Evolutionary conservation across 2,329 filamentous ascomycete genomes (phyloP), one percentile per base, ranked within the genome.

Genomic region (Albifimbria verrucaria): DNA sequence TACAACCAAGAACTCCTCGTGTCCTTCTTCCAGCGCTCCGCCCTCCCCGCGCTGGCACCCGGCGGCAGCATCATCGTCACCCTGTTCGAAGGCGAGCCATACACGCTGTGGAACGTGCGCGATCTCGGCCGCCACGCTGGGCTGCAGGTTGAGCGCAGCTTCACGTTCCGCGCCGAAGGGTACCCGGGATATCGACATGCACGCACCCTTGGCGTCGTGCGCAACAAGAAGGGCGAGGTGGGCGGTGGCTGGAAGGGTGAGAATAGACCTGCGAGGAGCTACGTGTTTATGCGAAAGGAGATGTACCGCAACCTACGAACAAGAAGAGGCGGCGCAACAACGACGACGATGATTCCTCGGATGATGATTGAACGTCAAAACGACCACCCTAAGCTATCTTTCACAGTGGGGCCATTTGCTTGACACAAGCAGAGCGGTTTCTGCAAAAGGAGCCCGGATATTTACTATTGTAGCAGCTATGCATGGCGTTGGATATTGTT

Each of bases 21-120:
- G 15, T 75, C 77, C 43, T 90, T 90, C 72, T 90, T 91, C 73
- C 68, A 70, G 55, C 72, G 76, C 52, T 39, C 32, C 32, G 78
- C 81, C 1, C 69, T 78, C 21, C 50, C 58, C 43, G 63, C 62
- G 28, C 65, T 72, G 25, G 64, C 64, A 4, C 72, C 74, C 1
- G 76, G 78, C 6, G 86, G 85, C 32, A 67, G 81, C 61, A 85
- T 97, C 51, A 72, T 96, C 50, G 85, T 97, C 21, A 95, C 92
- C 0, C 75, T 97, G 10, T 99, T 99, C 68, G 93, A 97, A 70
- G 89, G 89, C 54, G 88, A 95, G 69, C 94, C 94, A 1, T 99
- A 99, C 69, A 93, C 91, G 2, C 80, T 97, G 1, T 99, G 94
- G 94, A 97, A 97, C 73, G 81, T 97, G 23, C 83, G 87, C 32